phyloP scores from a whole-genome alignment of 805 yeast species.

The Lipomyces orientalis region DNA sequence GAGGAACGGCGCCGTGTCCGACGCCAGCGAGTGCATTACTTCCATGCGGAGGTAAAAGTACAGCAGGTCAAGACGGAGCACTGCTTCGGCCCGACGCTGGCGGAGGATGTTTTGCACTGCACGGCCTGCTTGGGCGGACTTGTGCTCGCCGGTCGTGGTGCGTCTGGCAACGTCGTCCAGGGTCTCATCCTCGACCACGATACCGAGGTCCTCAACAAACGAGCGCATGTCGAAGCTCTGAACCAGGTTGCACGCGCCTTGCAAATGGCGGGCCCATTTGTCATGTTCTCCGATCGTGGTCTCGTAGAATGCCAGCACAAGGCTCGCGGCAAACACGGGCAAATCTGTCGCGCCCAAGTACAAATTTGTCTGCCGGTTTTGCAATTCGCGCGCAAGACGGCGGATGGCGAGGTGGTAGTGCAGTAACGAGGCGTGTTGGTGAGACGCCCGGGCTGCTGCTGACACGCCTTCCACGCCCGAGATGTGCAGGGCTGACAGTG shows the following conservation, averaged over 20 bases:
- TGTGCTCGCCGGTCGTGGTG: constrained; percentile 3
- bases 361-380: background rate
- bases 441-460: constrained; percentile 16
- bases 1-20: constrained; percentile 21
- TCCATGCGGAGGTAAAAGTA: constrained; percentile 25
- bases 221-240: constrained; percentile 15
- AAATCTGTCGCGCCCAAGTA: constrained; percentile 1
- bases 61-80: constrained; percentile 18
- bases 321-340: constrained; percentile 26
- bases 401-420: constrained; percentile 30
- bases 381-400: constrained; percentile 19
- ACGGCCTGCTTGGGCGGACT: constrained; percentile 9
- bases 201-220: constrained; percentile 11
- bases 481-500: constrained; percentile 27
- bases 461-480: background rate
- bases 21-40: constrained; percentile 21
- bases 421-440: constrained; percentile 21
- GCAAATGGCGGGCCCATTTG: constrained; percentile 29
- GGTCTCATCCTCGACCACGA: background rate
- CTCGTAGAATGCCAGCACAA: constrained; percentile 27
- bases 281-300: constrained; percentile 28
- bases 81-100: constrained; percentile 23
- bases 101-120: constrained; percentile 4
- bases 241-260: constrained; percentile 24
- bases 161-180: constrained; percentile 3